Evolutionary conservation across 306 rosid species (phyloP).

Genomic region (Trifolium repens): DNA sequence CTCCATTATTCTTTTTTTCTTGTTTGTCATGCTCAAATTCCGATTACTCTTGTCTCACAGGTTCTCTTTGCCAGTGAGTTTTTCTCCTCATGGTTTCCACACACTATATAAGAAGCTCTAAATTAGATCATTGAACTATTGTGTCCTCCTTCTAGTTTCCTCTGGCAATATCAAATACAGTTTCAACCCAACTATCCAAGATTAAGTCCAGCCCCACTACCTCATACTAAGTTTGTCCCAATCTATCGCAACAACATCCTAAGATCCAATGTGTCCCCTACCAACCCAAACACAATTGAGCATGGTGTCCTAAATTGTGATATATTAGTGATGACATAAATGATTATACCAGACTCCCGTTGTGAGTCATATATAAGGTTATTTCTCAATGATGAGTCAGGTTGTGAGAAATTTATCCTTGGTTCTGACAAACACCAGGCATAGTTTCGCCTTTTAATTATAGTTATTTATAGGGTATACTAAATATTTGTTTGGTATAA

Average conservation of each 20-base stretch:
- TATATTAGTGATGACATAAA: conserved; percentile 1
- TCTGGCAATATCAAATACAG: neutral
- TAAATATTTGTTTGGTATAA: neutral
- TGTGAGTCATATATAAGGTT: neutral
- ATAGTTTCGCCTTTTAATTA: neutral
- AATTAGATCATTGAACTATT: neutral
- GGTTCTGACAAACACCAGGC: neutral
- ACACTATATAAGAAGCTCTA: neutral
- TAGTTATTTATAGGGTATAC: neutral
- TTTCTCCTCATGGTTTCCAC: neutral
- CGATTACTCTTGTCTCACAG: neutral
- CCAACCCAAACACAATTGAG: neutral
- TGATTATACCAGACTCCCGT: neutral
- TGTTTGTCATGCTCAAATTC: neutral
- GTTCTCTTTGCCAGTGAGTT: neutral
- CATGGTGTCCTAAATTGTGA: neutral
- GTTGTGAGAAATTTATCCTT: neutral
- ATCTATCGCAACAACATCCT: no score
- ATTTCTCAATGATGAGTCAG: neutral
- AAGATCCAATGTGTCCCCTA: neutral
- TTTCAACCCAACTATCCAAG: neutral
- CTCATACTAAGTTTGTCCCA: neutral
- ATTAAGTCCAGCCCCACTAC: neutral
- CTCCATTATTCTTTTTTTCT: neutral
- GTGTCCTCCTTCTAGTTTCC: neutral